Base-by-base conservation (phyloP, 495 filamentous ascomycete species). In the Penicillium flavigenum region DNA sequence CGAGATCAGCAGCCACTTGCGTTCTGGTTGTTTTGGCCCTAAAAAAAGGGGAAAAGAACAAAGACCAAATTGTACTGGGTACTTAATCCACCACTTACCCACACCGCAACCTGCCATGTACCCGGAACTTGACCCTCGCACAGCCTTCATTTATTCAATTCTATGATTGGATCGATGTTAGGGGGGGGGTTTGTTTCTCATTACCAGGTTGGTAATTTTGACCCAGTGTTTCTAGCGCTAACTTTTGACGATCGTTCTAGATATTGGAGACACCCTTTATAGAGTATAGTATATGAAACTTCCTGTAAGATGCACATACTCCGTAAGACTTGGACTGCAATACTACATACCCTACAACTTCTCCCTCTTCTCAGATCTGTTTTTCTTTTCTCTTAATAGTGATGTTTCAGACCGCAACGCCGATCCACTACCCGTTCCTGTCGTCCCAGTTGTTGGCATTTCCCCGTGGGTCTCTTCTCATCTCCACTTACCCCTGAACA, bases 401-500 rank as follows among this genome's bases (percentile, higher is more conserved):
- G 46, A 32, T 51, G 56, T 57, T 47, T 44, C 54, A 57, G 44
- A 47, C 53, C 56, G 57, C 54, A 49, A 51, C 53, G 61, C 52
- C 42, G 62, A 63, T 63, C 62, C 62, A 63, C 61, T 58, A 57
- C 61, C 57, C 57, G 64, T 67, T 63, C 66, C 64, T 69, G 60
- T 36, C 53, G 32, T 36, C 45, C 61, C 56, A 62, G 31, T 60
- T 34, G 59, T 46, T 34, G 43, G 39, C 38, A 22, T 39, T n/a
- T 39, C 44, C 12, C 48, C 31, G 58, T 60, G 60, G 56, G 44
- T 58, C 60, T 22, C 20, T 38, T 16, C 16, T 16, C 27, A 22
- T 22, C 42, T 56, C 66, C 66, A 67, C 62, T 65, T 69, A 67
- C 66, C 66, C 66, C 66, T 69, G 66, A 69, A 59, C 53, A 62